Percentiles rank a stretch among this genome's conserved stretches.
Conservation (phyloP, 371 early-diverging fungal genomes). For the Lichtheimia corymbifera region DNA sequence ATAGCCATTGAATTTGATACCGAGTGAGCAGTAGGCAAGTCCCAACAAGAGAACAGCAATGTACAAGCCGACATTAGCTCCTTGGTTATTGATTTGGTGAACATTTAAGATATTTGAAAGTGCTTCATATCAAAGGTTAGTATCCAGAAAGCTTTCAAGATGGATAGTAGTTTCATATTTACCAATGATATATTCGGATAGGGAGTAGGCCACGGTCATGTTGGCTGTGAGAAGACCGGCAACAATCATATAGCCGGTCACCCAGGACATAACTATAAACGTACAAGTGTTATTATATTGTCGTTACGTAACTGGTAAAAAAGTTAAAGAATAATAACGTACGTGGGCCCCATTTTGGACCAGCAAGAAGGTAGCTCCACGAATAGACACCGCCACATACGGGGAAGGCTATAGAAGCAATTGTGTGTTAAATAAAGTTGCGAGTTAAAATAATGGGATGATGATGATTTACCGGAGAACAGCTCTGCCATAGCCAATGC, state of each 20-base stretch:
- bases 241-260: slow-evolving; percentile 33
- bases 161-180: background rate
- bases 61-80: slow-evolving; percentile 39
- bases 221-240: slow-evolving; percentile 27
- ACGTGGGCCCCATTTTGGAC: slow-evolving; percentile 41
- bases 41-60: slow-evolving; percentile 20
- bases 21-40: slow-evolving; percentile 26
- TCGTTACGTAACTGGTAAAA: too few relatives aligned
- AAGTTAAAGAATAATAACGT: slow-evolving; percentile 7
- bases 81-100: slow-evolving; percentile 20
- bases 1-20: slow-evolving; percentile 27
- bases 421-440: background rate
- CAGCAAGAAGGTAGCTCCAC: slow-evolving; percentile 33
- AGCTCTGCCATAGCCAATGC: slow-evolving; percentile 44
- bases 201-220: slow-evolving; percentile 34
- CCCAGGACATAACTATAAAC: slow-evolving; percentile 39
- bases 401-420: slow-evolving; percentile 22
- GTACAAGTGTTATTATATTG: background rate
- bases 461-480: slow-evolving; percentile 22
- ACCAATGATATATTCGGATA: slow-evolving; percentile 29
- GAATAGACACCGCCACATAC: slow-evolving; percentile 39
- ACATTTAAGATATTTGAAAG: slow-evolving; percentile 23
- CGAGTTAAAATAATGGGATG: background rate
- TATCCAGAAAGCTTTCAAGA: too few relatives aligned
- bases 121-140: slow-evolving; percentile 5